These are phyloP conservation scores for Rhizopus arrhizus DNA, from an alignment of 371 early-diverging fungal genomes.

Conservation along the genomic window DNA sequence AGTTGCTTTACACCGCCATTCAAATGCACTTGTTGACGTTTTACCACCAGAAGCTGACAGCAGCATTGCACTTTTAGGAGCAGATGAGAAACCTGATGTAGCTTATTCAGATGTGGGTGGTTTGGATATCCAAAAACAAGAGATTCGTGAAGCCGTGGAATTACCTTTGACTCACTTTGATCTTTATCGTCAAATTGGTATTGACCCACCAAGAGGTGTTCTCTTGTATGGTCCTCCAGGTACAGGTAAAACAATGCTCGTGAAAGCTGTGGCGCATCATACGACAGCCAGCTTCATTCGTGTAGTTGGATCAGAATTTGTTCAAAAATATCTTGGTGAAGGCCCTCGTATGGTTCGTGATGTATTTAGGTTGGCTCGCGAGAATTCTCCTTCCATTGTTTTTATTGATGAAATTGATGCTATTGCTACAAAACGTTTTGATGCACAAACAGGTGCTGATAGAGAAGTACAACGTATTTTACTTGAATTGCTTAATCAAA, in stretches of 20 bases:
- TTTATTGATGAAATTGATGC: constrained; percentile 99
- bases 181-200: constrained; percentile 99
- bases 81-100: constrained; percentile 97
- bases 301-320: constrained; percentile 99
- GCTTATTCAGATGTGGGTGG: constrained; percentile 99
- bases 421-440: constrained; percentile 99
- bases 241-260: constrained; percentile 98
- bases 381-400: constrained; percentile 99
- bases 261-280: constrained; percentile 99
- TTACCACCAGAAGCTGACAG: constrained; percentile 98
- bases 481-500: constrained; percentile 98
- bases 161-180: constrained; percentile 99
- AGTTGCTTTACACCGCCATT: constrained; percentile 98
- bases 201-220: constrained; percentile 99
- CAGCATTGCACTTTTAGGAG: constrained; percentile 93
- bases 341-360: constrained; percentile 99
- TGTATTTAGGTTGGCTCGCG: constrained; percentile 97
- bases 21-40: constrained; percentile 96
- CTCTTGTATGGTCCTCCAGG: constrained; percentile 99
- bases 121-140: constrained; percentile 99
- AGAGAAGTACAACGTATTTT: constrained; percentile 99
- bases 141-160: constrained; percentile 99
- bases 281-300: constrained; percentile 99
- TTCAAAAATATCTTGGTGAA: constrained; percentile 99
- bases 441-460: constrained; percentile 99